Evolutionary conservation across 495 filamentous ascomycete genomes (phyloP), one percentile per base, ranked within the genome.

Genomic region (Bacidia rubella): DNA sequence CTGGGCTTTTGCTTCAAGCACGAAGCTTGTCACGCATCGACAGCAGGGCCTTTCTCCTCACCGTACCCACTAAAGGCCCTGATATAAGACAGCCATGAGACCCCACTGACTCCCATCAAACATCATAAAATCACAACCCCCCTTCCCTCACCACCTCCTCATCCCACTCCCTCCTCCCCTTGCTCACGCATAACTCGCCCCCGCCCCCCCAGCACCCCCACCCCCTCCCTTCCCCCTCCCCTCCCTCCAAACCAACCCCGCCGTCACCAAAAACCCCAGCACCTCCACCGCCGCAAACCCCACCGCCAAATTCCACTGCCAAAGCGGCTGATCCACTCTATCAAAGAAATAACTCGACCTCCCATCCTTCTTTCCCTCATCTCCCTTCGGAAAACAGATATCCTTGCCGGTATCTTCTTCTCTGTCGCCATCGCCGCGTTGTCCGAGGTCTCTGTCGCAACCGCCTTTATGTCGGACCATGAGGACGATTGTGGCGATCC

Each of bases 391-490:
- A 11, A 10, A 26, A 24, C 56, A 58, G 2, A 10, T 9, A 15
- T 56, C 40, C 17, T 23, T 21, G 3, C 54, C 57, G 9, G 44
- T 25, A 0, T 0, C 21, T 7, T 32, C 15, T n/a, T n/a, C n/a
- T n/a, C n/a, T n/a, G n/a, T n/a, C n/a, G n/a, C n/a, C n/a, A n/a
- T n/a, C n/a, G 11, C 11, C 40, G 20, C 5, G 1, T 0, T 52
- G 19, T 11, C 22, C 49, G 11, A 19, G 20, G 5, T 17, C 25
- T 21, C 23, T 11, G 40, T 58, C 21, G n/a, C 32, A 55, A 12
- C 58, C 57, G 0, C 26, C 48, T 21, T 59, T 53, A 0, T n/a
- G 40, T 35, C 60, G 23, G 0, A 62, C 48, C 57, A 60, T 60
- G 39, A 62, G 29, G 1, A 35, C 52, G 1, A 52, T 57, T 2